Base-by-base conservation (phyloP, 1,139 yeast genomes). In the Debaryomyces udenii region DNA sequence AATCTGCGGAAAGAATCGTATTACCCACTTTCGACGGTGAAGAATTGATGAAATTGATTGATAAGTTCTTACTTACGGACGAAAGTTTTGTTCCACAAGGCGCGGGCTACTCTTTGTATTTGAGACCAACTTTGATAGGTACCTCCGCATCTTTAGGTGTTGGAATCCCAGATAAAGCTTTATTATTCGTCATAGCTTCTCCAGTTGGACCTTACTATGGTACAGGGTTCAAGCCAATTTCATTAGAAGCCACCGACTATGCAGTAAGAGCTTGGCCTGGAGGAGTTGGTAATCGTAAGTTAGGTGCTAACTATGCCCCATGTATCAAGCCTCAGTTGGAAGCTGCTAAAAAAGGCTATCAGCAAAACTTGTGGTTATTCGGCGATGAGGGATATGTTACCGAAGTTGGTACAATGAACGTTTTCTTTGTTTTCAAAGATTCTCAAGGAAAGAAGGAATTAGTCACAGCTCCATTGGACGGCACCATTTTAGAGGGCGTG, bases 181-280 rank as follows among this genome's bases (percentile, higher is more conserved):
- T 88, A 44, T 70, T 93, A 49, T 93, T 68, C 62, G 87, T 90
- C 39, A 90, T 93, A 65, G 87, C 91, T 31, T 87, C 96, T 13
- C 99, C 98, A 13, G 99, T 91, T 20, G 98, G 98, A 24, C 97
- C 98, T 28, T 86, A 86, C 72, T 83, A 81, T 63, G 80, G 85
- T 55, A 83, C 95, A 11, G 96, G 96, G 6, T 91, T 91, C 81
- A 89, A 90, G 68, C 96, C 98, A 27, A 96, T 93, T 38, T 76
- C 82, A 43, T 75, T 93, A 47, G 96, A 91, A 70, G 98, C 98
- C 51, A 89, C 96, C 27, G 96, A 88, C 61, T 82, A 87, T 54
- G 96, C 96, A 36, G 93, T 91, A 18, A 85, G 98, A 70, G 97
- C 99, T 11, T 93, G 98, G 98, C 98, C 98, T 57, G 96, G 96